Evolutionary conservation across 208 protist genomes (phyloP), one percentile per base, ranked within the genome.

Genomic region (Leishmania lainsoni): DNA sequence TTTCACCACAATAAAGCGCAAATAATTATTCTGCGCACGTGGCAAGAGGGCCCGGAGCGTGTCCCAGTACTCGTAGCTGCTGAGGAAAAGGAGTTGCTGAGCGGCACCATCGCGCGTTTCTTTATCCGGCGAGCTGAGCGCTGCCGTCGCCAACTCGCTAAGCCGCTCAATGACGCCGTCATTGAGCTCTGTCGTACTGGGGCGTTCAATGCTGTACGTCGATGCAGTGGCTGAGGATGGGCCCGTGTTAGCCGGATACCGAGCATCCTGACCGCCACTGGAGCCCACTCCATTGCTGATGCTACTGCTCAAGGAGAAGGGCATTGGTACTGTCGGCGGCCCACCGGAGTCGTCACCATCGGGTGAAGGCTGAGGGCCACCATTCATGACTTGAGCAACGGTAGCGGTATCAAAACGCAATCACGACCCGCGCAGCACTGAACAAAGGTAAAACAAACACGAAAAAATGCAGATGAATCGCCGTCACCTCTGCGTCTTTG

Each of bases 1-100:
- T 83, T 97, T 97, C 39, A 84, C 84, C 29, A 93, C 81, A n/a
- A 97, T 87, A 76, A 96, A 97, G 29, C 89, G 94, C 59, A 96
- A 81, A 61, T 95, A 94, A 65, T 96, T 95, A 74, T 87, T 93
- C 65, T 81, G 69, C 20, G 72, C 85, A 8, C 73, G 76, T 22
- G 90, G 89, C 14, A 97, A 81, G 35, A 97, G 76, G 16, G 49
- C 39, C 58, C 94, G 93, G 17, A 92, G 84, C 52, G 76, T 77
- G n/a, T 96, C 89, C 90, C 89, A 96, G 78, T 94, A 78, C 68
- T 96, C 94, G 80, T 91, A 97, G 54, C 84, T 91, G 80, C 92
- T 96, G 12, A 97, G 89, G 76, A 93, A 93, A 32, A 88, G 87
- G 0, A 97, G 92, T 78, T 91, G 87, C n/a, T 84, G 70, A 0